Base-by-base conservation (phyloP, 1,139 yeast species). In the Geotrichum cucujoidarum region DNA sequence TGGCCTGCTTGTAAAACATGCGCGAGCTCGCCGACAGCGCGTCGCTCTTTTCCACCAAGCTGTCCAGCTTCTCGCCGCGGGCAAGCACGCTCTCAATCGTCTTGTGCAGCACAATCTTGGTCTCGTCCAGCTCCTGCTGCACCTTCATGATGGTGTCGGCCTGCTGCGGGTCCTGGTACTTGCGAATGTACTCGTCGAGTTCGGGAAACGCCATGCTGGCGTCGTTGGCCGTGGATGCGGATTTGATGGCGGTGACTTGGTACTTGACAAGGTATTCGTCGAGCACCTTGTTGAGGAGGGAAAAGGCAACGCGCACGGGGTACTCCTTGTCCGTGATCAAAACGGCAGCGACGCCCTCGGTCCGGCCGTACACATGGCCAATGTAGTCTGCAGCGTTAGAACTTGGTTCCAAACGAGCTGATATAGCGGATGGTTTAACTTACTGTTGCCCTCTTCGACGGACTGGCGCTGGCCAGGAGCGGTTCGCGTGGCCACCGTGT, bases 121-220 rank as follows among this genome's bases (percentile, higher is more conserved):
- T 92, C 65, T 94, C 98, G 68, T 94, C 98, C 60, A 92, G 77
- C 68, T 92, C 98, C 64, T 89, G 95, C 72, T 94, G 98, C 32
- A 92, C 98, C 68, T 84, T 86, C 95, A 92, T 83, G 57, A 92
- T 83, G 14, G 96, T 84, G 64, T 92, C 99, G 0, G 98, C 97
- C 71, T 92, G 96, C 33, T 84, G 76, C 21, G 99, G 99, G 66
- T 94, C 96, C 70, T 92, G 98, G 70, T 94, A 92, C 63, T 87
- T 86, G 60, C 74, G 71, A 58, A 94, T 71, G 66, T 89, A 89
- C 27, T 71, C 72, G 35, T 82, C 83, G 61, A 92, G 74, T 54
- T 78, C 79, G 32, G 78, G 79, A 67, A 80, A 81, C 8, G 50
- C 38, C 4, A 45, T 47, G 13, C 33, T 29, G 7, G 49, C 31